Evolutionary conservation across 2,329 filamentous ascomycete genomes (phyloP).

Genomic region (Neodidymelliopsis sp.): DNA sequence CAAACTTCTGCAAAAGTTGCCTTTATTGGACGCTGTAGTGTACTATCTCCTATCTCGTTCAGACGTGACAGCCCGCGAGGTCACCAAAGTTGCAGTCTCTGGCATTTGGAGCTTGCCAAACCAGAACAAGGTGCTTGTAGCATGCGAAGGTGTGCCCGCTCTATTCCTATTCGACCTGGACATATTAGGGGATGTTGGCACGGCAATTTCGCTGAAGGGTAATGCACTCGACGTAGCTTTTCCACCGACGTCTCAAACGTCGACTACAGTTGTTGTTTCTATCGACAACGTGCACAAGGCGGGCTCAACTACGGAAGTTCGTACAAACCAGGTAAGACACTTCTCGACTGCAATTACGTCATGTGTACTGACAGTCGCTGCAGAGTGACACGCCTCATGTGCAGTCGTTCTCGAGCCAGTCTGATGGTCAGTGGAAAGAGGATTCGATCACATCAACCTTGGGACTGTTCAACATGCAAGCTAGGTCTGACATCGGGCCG

Average conservation of each 20-base stretch:
- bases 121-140: slow-evolving; percentile 47
- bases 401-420: slow-evolving; percentile 34
- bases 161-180: slow-evolving; percentile 69
- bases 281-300: slow-evolving; percentile 62
- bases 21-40: slow-evolving; percentile 44
- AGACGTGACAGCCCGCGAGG: slow-evolving; percentile 19
- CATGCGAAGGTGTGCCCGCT: slow-evolving; percentile 60
- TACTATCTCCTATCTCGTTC: slow-evolving; percentile 28
- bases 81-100: slow-evolving; percentile 56
- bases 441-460: slow-evolving; percentile 26
- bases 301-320: slow-evolving; percentile 56
- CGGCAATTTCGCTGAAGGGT: slow-evolving; percentile 62
- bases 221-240: slow-evolving; percentile 69
- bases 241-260: slow-evolving; percentile 19
- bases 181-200: slow-evolving; percentile 49
- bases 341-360: slow-evolving; percentile 1
- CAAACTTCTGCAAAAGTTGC: slow-evolving; percentile 61
- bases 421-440: slow-evolving; percentile 34
- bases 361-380: slow-evolving; percentile 17
- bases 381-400: slow-evolving; percentile 32
- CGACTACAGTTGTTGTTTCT: slow-evolving; percentile 54
- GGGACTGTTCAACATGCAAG: slow-evolving; percentile 24
- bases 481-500: slow-evolving; percentile 14
- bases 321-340: slow-evolving; percentile 38
- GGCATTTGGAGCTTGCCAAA: slow-evolving; percentile 58